phyloP scores from a whole-genome alignment of 148 eudicot species.

The Limonium bicolor region DNA sequence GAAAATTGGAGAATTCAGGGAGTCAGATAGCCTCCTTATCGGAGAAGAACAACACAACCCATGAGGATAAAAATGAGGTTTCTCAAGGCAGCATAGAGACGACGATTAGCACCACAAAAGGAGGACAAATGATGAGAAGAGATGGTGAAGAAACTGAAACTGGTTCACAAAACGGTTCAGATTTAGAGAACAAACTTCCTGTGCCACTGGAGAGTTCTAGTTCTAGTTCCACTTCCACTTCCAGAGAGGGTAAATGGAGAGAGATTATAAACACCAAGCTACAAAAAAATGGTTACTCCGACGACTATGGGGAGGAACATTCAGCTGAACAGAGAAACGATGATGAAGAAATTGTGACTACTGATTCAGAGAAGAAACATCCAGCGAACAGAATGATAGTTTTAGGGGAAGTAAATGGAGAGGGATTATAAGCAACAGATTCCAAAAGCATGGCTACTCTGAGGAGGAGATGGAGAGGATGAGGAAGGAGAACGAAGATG shows the following conservation, averaged over 20 bases:
- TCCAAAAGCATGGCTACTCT: background rate
- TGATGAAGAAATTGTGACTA: no score
- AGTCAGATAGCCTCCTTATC: background rate
- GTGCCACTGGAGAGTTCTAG: no score
- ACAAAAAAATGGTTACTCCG: background rate
- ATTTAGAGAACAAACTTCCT: no score
- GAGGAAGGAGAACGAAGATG: no score
- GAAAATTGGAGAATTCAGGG: background rate
- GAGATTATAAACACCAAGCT: conserved; percentile 10
- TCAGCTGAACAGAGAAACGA: no score
- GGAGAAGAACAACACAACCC: background rate
- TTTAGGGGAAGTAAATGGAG: conserved; percentile 23
- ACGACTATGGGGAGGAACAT: no score
- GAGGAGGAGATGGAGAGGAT: no score
- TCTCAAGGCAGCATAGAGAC: background rate
- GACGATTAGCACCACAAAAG: background rate
- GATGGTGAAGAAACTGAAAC: background rate
- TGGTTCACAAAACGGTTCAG: background rate
- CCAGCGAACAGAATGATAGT: background rate
- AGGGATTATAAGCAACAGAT: conserved; percentile 11
- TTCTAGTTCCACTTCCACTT: no score
- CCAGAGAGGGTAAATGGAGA: conserved; percentile 24
- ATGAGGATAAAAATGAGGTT: background rate
- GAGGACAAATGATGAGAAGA: conserved; percentile 1
- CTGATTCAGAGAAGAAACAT: background rate